Base-by-base conservation (phyloP, 331 rosid genomes). In the Ulmus americana region DNA sequence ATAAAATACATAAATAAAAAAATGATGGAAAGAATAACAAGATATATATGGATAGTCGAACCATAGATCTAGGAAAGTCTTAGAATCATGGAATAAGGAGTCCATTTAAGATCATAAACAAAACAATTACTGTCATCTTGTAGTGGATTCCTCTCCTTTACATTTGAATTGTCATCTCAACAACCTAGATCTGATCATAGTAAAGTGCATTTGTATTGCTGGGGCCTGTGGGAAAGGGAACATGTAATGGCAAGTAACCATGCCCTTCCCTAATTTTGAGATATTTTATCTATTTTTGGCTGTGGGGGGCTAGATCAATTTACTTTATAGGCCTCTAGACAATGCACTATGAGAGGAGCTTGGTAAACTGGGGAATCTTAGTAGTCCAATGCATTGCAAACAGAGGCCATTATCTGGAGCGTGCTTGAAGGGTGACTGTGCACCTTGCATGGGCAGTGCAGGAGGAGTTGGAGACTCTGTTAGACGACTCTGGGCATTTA, bases 401-500 rank as follows among this genome's bases (percentile, higher is more conserved):
- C 78, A 69, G 78, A 65, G 72, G 62, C 72, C 53, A 61, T 73
- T 85, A 71, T 73, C 65, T 59, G 71, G 76, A 77, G 73, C 70
- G 71, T 72, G 76, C 74, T 63, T 81, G 78, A 80, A 76, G 78
- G 80, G 65, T 81, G 76, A 81, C 75, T 76, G 63, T 70, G 64
- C 74, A 76, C 77, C 70, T 80, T 82, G 65, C 70, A 68, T 92
- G 80, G 79, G 65, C 63, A 64, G 79, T 83, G 83, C 95, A 89
- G 98, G 98, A 89, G 78, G 98, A 92, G 86, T 80, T 92, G 91
- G 97, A 92, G 76, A 81, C 83, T 71, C 79, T 92, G 64, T 82
- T 92, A 71, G 95, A 85, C 59, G 95, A 87, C 54, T 85, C 97
- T n/a, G 91, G 95, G 72, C 97, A 92, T 82, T 81, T 85, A 64